phyloP scores from a whole-genome alignment of 495 filamentous ascomycete genomes.

The Tuber microsphaerosporum region DNA sequence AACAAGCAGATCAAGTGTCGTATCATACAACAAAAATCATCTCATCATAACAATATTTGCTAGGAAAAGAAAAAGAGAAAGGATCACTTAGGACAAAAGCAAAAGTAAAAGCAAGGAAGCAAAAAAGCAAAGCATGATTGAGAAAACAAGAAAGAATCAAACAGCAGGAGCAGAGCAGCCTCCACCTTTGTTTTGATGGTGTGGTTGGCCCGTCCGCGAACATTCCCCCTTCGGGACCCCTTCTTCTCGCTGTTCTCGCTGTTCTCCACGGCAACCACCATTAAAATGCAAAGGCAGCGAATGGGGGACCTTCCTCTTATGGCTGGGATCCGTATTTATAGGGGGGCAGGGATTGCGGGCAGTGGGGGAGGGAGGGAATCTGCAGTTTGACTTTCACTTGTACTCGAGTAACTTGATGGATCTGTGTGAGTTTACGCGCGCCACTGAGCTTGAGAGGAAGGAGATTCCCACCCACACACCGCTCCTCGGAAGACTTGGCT shows the following conservation, averaged over 20 bases:
- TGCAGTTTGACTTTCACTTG: not conserved
- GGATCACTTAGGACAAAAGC: slow-evolving; percentile 8
- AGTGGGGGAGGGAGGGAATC: not conserved
- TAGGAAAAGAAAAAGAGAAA: slow-evolving; percentile 10
- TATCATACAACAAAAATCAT: not conserved
- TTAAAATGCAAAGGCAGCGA: not conserved
- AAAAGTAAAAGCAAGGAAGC: slow-evolving; percentile 37
- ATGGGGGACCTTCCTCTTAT: not conserved
- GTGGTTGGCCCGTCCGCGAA: slow-evolving; percentile 8
- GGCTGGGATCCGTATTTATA: not conserved
- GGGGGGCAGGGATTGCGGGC: not conserved
- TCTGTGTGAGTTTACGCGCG: not conserved
- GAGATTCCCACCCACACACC: not conserved
- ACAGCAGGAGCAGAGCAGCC: slow-evolving; percentile 9
- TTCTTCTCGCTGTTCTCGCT: not conserved
- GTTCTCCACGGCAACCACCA: slow-evolving; percentile 30
- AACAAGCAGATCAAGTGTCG: not conserved
- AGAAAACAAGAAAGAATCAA: slow-evolving; percentile 26
- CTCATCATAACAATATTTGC: not conserved
- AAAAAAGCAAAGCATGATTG: slow-evolving; percentile 32
- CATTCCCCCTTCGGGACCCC: not conserved
- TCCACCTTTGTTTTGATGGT: slow-evolving; percentile 10
- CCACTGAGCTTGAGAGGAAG: not conserved
- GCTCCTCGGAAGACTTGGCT: not conserved
- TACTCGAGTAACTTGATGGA: not conserved